Conservation (phyloP, 768 basidiomycete genomes). For the Leccinum aurantiacum region DNA sequence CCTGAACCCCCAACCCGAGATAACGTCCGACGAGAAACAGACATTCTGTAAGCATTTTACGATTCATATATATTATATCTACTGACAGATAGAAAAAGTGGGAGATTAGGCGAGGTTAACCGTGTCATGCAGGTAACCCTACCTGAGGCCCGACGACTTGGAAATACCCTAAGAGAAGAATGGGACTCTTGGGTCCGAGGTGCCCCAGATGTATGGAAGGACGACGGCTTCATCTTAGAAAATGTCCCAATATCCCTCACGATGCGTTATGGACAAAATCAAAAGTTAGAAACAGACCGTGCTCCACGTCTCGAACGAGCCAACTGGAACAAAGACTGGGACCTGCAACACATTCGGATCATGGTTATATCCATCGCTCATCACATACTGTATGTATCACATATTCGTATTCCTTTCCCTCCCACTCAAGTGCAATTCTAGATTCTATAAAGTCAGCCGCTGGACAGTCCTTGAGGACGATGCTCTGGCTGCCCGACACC, state of each 20-base stretch:
- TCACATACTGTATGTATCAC: not conserved
- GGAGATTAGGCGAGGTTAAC: not conserved
- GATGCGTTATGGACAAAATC: not conserved
- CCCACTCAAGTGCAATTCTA: not conserved
- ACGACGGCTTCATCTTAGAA: not conserved
- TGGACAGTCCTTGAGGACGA: not conserved
- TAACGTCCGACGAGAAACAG: not conserved
- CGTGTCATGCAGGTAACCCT: not conserved
- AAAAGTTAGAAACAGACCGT: not conserved
- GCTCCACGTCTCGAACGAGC: not conserved
- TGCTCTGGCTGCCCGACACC: not conserved
- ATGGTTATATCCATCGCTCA: not conserved
- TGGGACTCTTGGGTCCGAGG: not conserved
- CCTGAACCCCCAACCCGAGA: not conserved
- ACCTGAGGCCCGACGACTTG: not conserved
- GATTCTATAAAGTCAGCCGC: not conserved
- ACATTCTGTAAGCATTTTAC: not conserved
- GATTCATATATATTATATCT: not conserved
- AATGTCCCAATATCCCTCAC: not conserved
- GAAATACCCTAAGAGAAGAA: not conserved
- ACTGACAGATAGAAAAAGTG: not conserved
- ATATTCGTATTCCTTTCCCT: not conserved
- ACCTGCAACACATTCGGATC: not conserved
- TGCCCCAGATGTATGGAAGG: not conserved
- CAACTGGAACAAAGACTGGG: not conserved